These are phyloP conservation scores for Metarhizium sp. DNA, from an alignment of 2,329 filamentous ascomycete species.

Conservation along the genomic window DNA sequence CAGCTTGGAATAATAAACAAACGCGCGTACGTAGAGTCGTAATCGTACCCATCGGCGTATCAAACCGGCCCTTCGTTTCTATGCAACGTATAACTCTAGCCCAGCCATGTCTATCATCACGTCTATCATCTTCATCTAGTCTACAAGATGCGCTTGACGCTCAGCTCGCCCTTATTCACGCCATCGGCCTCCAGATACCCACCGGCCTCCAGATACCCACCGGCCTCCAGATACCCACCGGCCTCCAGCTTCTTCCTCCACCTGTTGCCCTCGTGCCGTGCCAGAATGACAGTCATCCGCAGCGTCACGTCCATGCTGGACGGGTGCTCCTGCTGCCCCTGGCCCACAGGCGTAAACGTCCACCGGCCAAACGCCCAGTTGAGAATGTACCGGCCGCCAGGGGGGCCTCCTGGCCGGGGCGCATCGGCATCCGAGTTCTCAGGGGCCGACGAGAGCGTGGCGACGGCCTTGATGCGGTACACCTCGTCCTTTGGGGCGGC, in stretches of 20 bases:
- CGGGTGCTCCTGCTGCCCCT: slow-evolving; percentile 37
- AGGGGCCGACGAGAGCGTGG: slow-evolving; percentile 38
- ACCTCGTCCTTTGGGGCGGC: slow-evolving; percentile 84
- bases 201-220: slow-evolving; percentile 47
- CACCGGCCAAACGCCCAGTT: slow-evolving; percentile 98
- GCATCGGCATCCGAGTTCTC: slow-evolving; percentile 41
- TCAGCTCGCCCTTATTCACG: slow-evolving; percentile 35
- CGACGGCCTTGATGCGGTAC: slow-evolving; percentile 80
- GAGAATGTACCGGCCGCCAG: slow-evolving; percentile 62
- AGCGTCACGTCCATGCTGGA: slow-evolving; percentile 47
- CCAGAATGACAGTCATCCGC: slow-evolving; percentile 68
- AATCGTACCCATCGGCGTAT: background rate
- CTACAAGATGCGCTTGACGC: slow-evolving; percentile 41
- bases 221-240: slow-evolving; percentile 43
- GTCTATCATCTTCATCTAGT: slow-evolving; percentile 3
- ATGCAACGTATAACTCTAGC: background rate
- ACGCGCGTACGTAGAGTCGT: background rate
- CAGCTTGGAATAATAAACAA: too few relatives aligned
- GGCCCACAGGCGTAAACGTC: slow-evolving; percentile 63
- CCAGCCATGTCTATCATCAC: background rate
- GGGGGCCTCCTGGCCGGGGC: slow-evolving; percentile 21
- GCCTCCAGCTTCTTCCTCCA: slow-evolving; percentile 67
- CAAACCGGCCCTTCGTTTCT: background rate
- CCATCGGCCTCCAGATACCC: slow-evolving; percentile 43
- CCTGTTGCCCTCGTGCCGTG: slow-evolving; percentile 62